Evolutionary conservation across 768 basidiomycete species (phyloP).

Genomic region (Udeniomyces megalosporus): DNA sequence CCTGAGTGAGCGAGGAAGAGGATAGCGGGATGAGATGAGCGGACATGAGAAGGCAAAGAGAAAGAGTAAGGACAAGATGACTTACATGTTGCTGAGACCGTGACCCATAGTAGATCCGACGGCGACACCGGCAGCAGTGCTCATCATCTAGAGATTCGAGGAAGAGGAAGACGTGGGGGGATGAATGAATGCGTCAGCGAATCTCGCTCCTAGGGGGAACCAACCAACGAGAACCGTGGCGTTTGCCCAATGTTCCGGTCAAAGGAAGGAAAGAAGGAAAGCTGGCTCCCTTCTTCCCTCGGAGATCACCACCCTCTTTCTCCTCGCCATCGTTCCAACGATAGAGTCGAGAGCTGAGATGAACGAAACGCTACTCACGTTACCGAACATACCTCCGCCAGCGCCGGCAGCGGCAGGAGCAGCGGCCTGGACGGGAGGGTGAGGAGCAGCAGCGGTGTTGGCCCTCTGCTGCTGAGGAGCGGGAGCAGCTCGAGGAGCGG

Average conservation of each 20-base stretch:
- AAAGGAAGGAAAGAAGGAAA: not conserved
- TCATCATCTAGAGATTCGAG: too few species aligned
- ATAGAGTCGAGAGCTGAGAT: not conserved
- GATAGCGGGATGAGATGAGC: not conserved
- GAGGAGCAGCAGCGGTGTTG: constrained; percentile 18
- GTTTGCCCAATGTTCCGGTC: too few species aligned
- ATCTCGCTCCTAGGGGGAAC: not conserved
- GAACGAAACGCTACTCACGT: constrained; percentile 50
- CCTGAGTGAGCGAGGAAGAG: not conserved
- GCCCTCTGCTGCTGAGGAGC: constrained; percentile 24
- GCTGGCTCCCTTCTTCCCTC: not conserved
- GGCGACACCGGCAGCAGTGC: constrained; percentile 43
- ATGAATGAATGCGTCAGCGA: too few species aligned
- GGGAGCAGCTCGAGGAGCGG: constrained; percentile 34
- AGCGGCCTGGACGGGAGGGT: constrained; percentile 5
- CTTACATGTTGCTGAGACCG: constrained; percentile 60
- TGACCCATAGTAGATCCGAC: constrained; percentile 77
- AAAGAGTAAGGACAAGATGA: not conserved
- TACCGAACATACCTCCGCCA: constrained; percentile 57
- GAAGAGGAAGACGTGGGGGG: too few species aligned
- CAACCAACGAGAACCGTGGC: too few species aligned
- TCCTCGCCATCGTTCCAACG: too few species aligned
- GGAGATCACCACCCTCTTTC: not conserved
- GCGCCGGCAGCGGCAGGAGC: constrained; percentile 28
- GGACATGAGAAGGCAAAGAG: not conserved